Evolutionary conservation across 2,329 filamentous ascomycete genomes (phyloP), one percentile per base, ranked within the genome.

Genomic region (Fusarium sp.): DNA sequence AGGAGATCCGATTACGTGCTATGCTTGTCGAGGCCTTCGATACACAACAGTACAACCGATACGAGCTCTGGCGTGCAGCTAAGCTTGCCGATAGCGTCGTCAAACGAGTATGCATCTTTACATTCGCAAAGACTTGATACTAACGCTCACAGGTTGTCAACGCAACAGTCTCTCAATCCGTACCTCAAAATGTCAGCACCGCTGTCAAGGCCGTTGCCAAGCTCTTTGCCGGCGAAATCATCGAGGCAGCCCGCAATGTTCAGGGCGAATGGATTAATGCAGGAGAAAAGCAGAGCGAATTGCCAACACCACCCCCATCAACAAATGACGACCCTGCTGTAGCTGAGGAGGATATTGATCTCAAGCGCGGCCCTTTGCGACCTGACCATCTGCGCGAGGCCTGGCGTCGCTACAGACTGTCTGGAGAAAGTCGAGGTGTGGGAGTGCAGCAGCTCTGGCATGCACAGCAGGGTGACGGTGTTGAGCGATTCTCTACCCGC

Each of bases 141-240:
- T 72, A 17, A 73, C 49, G 27, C 35, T 27, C 17, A 41, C 62
- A 90, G 85, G 87, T 94, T 63, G 90, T 93, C 75, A 95, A 94
- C 74, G 90, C 92, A 60, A 93, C 92, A 3, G 89, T 94, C 10
- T 93, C 90, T 0, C 92, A 94, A 76, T 93, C 90, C 3, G 92
- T 93, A 0, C 90, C 91, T 0, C 84, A 87, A 20, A 90, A 87
- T 71, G 90, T 94, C 49, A 89, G 92, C 64, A 88, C 91, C 22
- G 90, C 90, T n/a, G 90, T 94, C 74, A 90, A 89, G 48, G 88
- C 90, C 0, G 91, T 92, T 20, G 88, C 90, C 47, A 95, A 95
- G 78, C 84, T 92, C 63, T 94, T 92, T 75, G 86, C 92, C 6
- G 92, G 91, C 52, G 90, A 93, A 65, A 83, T 95, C 47, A 90